Conservation (phyloP, 225 moss, liverwort and hornwort species). For the Asterella californica region DNA sequence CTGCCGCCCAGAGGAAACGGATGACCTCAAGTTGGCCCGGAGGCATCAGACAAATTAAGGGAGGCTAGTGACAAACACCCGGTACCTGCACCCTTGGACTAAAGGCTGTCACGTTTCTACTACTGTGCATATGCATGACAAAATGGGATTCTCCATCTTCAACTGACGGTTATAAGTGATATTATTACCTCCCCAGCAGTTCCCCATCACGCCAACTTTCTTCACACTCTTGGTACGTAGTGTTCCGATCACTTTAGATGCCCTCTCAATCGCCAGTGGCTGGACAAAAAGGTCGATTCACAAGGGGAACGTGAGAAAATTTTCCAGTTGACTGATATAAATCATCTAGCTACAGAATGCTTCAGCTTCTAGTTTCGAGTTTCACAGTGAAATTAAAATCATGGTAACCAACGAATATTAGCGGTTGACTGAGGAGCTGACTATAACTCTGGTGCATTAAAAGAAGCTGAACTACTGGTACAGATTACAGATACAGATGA, state of each 20-base stretch:
- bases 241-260: conserved; percentile 34
- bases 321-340: too few species aligned
- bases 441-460: neutral
- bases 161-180: neutral
- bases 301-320: too few species aligned
- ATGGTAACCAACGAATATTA: too few species aligned
- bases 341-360: too few species aligned
- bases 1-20: neutral
- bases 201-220: conserved; percentile 43
- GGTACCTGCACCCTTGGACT: neutral
- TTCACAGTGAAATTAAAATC: too few species aligned
- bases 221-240: conserved; percentile 36
- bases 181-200: conserved; percentile 53
- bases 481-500: neutral
- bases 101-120: neutral
- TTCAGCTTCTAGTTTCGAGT: too few species aligned
- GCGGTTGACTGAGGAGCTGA: too few species aligned
- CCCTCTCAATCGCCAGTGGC: conserved; percentile 34
- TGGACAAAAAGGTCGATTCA: neutral
- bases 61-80: too few species aligned
- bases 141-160: neutral
- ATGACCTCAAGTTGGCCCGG: too few species aligned
- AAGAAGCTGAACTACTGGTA: neutral
- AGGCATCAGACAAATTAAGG: neutral
- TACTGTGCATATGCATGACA: neutral